Percentiles rank a stretch among this genome's conserved stretches.
phyloP scores from a whole-genome alignment of 331 rosid genomes.

The Saraca asoca region DNA sequence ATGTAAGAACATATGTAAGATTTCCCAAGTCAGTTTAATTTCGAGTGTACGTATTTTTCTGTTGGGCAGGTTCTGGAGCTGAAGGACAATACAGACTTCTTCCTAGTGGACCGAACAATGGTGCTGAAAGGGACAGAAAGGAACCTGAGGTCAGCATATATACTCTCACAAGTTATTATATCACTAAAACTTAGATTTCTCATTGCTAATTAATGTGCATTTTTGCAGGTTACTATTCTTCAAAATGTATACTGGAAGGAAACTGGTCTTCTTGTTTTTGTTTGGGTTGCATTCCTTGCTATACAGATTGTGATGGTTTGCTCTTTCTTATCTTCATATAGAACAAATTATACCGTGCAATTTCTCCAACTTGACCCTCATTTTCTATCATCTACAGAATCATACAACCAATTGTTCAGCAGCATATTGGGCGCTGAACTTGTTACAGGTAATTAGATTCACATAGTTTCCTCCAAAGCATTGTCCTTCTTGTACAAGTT shows the following conservation, averaged over 20 bases:
- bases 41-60: slow-evolving; percentile 13
- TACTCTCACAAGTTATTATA: slow-evolving; percentile 6
- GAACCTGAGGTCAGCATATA: slow-evolving; percentile 50
- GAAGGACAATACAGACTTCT: slow-evolving; percentile 76
- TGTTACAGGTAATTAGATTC: slow-evolving; percentile 66
- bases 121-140: slow-evolving; percentile 30
- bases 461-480: slow-evolving; percentile 8
- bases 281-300: slow-evolving; percentile 82
- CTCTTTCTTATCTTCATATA: slow-evolving; percentile 10
- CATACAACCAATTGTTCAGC: slow-evolving; percentile 63
- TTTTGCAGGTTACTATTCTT: slow-evolving; percentile 64
- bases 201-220: slow-evolving; percentile 33
- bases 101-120: slow-evolving; percentile 60
- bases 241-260: slow-evolving; percentile 86
- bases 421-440: slow-evolving; percentile 72
- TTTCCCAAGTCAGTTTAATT: slow-evolving; percentile 3
- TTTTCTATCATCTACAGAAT: slow-evolving; percentile 46
- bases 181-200: slow-evolving; percentile 22
- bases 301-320: slow-evolving; percentile 79
- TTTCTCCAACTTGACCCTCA: slow-evolving; percentile 25
- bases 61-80: slow-evolving; percentile 49
- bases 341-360: slow-evolving; percentile 14
- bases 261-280: slow-evolving; percentile 78
- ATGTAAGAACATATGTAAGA: background rate
- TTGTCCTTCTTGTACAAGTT: slow-evolving; percentile 9